These are phyloP conservation scores for Chimonanthus praecox DNA, from an alignment of 164 flowering plant genomes.

Conservation along the genomic window DNA sequence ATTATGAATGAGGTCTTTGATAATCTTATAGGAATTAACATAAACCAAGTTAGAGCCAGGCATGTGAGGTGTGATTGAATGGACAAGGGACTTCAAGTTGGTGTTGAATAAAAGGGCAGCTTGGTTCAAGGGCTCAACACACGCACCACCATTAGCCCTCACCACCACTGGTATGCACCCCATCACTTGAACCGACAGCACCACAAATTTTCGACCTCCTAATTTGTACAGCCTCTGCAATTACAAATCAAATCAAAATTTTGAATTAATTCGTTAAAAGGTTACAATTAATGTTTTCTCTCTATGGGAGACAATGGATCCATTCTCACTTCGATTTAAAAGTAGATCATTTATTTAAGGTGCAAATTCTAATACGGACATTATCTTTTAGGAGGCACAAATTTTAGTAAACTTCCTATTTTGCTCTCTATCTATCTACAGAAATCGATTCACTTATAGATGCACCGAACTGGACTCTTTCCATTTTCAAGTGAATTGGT, in stretches of 20 bases:
- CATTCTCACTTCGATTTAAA: too few species aligned
- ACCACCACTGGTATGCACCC: slow-evolving; percentile 49
- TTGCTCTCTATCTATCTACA: too few species aligned
- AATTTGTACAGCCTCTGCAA: slow-evolving; percentile 48
- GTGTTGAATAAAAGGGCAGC: slow-evolving; percentile 48
- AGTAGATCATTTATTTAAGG: too few species aligned
- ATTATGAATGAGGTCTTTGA: slow-evolving; percentile 31
- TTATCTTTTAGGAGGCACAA: too few species aligned
- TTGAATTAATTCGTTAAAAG: too few species aligned
- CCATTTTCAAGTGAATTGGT: too few species aligned
- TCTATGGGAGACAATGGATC: too few species aligned
- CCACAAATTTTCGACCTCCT: slow-evolving; percentile 60
- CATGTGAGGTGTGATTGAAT: slow-evolving; percentile 28
- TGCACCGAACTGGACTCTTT: too few species aligned
- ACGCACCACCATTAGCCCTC: slow-evolving; percentile 15
- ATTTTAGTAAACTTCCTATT: too few species aligned
- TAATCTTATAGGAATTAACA: slow-evolving; percentile 43
- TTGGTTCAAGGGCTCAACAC: slow-evolving; percentile 28
- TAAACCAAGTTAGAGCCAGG: slow-evolving; percentile 43
- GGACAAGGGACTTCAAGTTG: slow-evolving; percentile 30
- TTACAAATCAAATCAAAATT: neutral
- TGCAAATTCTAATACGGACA: too few species aligned
- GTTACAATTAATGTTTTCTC: too few species aligned
- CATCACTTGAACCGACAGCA: slow-evolving; percentile 41
- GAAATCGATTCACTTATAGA: too few species aligned